A percentile compares a stretch with the other conserved stretches of the same genome.
These are phyloP conservation scores for Penicillium robsamsonii DNA, from an alignment of 495 filamentous ascomycete species.

Conservation along the genomic window DNA sequence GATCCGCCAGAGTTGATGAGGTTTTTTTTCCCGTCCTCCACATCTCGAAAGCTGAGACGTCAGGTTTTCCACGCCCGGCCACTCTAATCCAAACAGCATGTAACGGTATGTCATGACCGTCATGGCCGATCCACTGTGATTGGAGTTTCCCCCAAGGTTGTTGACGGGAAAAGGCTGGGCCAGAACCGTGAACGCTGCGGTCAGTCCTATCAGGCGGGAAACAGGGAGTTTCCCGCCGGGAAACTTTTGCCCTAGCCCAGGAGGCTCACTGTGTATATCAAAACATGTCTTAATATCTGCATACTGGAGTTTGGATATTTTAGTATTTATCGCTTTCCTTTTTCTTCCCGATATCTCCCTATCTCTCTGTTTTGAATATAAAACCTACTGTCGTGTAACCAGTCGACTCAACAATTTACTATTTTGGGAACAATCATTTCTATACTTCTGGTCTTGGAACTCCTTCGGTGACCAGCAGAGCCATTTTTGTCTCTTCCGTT, in stretches of 20 bases:
- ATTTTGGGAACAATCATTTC: conserved; percentile 14
- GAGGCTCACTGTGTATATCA: conserved; percentile 33
- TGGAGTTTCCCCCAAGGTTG: conserved; percentile 33
- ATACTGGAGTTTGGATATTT: conserved; percentile 14
- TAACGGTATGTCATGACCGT: conserved; percentile 23
- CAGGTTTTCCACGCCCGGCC: conserved; percentile 16
- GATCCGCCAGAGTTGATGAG: conserved; percentile 18
- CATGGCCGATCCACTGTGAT: conserved; percentile 19
- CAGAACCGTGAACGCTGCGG: conserved; percentile 19
- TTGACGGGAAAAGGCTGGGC: conserved; percentile 34
- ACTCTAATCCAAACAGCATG: not conserved
- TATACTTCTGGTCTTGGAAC: conserved; percentile 12
- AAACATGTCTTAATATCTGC: conserved; percentile 22
- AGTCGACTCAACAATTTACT: conserved; percentile 12
- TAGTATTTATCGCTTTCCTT: conserved; percentile 1
- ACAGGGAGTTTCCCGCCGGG: conserved; percentile 38
- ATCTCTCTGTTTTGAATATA: conserved; percentile 15
- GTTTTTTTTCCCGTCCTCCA: conserved; percentile 23
- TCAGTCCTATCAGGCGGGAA: conserved; percentile 32
- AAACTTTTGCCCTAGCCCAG: conserved; percentile 22
- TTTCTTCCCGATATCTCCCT: conserved; percentile 2
- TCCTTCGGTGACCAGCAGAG: conserved; percentile 3
- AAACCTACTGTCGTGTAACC: conserved; percentile 15
- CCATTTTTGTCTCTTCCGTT: conserved; percentile 6
- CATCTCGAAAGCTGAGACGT: conserved; percentile 16